Base-by-base conservation (phyloP, 208 protist species). In the Tritrichomonas foetus region DNA sequence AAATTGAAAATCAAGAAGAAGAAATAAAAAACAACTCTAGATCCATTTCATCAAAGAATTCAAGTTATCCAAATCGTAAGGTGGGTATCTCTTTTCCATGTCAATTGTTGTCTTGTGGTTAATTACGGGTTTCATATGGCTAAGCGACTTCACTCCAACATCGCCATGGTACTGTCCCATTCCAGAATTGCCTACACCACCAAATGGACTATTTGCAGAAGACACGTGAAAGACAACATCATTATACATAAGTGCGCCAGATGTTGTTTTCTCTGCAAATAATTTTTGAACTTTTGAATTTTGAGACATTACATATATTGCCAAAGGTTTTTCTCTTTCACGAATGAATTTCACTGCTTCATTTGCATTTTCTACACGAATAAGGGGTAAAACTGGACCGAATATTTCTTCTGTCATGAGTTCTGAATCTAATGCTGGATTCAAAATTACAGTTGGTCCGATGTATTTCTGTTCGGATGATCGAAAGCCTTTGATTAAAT, bases 321-420 rank as follows among this genome's bases (percentile, higher is more conserved):
- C 41, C 3, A 89, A 47, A 39, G 78, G 78, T 39, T 89, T 89
- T 57, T 89, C 78, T 2, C 47, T 8, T 36, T 53, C 47, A 16
- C 25, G 0, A 39, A 89, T 89, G 30, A 61, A 89, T 36, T 89
- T 61, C 8, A 89, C 44, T 25, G 78, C 78, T 5, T 89, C 47
- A 39, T 89, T 55, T 57, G 25, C 57, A 47, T 39, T 36, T 50
- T 66, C 5, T 5, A 93, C 36, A 14, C 3, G 14, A 33, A 93
- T 50, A 1, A 93, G 22, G 30, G 89, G 57, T 11, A 93, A 16
- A 49, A 93, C 36, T 93, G 89, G 89, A 22, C 89, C 89, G 49
- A 93, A 93, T 20, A 93, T 50, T 69, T 93, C 89, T 47, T 69
- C 55, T 44, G 9, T 69, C 89, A 93, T 93, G 20, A 93, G 3